A percentile compares a stretch with the other conserved stretches of the same genome.
Evolutionary conservation across 148 eudicot genomes (phyloP).

Genomic region (Limonium bicolor): DNA sequence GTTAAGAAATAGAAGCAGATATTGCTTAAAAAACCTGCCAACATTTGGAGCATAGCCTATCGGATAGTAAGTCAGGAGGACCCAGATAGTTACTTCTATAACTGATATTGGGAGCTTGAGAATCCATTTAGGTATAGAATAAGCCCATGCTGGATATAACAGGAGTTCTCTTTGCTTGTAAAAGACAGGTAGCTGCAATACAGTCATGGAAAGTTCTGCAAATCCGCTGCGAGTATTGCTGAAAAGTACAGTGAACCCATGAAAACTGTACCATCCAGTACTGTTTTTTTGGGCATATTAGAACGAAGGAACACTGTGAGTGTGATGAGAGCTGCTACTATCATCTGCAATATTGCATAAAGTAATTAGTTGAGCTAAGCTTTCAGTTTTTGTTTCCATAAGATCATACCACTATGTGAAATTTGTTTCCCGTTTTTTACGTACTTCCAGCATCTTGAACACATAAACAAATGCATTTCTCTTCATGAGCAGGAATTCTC

Average conservation of each 20-base stretch:
- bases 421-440: no score
- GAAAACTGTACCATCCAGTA: conserved; percentile 42
- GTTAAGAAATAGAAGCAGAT: conserved; percentile 9
- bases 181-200: conserved; percentile 60
- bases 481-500: conserved; percentile 26
- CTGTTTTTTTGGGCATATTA: conserved; percentile 35
- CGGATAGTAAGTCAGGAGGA: conserved; percentile 45
- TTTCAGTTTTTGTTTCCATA: no score
- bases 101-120: conserved; percentile 64
- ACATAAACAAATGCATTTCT: conserved; percentile 24
- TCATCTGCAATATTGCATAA: conserved; percentile 50
- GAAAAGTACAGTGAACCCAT: conserved; percentile 47
- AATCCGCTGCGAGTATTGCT: conserved; percentile 66
- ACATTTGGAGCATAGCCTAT: conserved; percentile 9
- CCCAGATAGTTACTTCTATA: conserved; percentile 54
- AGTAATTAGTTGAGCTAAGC: no score
- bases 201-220: conserved; percentile 48
- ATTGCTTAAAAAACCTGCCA: conserved; percentile 14
- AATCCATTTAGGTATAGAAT: conserved; percentile 54
- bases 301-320: conserved; percentile 53
- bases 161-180: conserved; percentile 71
- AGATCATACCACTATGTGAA: no score
- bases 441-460: conserved; percentile 18
- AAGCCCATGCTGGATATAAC: conserved; percentile 79
- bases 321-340: conserved; percentile 31